Evolutionary conservation across 257 asterid genomes (phyloP), one percentile per base, ranked within the genome.

Genomic region (Craterostigma plantagineum): DNA sequence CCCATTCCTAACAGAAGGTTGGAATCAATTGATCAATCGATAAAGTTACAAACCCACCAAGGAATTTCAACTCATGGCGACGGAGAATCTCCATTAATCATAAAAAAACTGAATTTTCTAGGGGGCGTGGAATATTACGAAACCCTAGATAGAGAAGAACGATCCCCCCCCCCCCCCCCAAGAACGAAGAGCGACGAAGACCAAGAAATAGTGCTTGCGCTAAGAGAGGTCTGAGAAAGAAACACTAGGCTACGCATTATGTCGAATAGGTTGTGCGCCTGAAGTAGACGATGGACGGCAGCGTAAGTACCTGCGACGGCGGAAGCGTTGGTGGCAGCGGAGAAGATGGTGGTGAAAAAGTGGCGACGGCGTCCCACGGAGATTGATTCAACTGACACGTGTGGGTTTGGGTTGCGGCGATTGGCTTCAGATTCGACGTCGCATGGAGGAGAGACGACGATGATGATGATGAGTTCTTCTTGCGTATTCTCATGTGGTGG

Each of bases 291-390:
- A 3, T 10, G 27, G 49, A 0, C 6, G 0, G 7, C 7, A 12
- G 7, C 9, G 7, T n/a, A 61, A 43, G 18, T 51, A 63, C 72
- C 65, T 55, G 72, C 4, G 47, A 43, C 43, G 57, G 60, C 49
- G 63, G 59, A 23, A 6, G 30, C 30, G 30, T 23, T 9, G 61
- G 51, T 7, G 70, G 69, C 2, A 66, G 65, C 9, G 54, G 66
- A 49, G 69, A 64, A 37, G 63, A 17, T 8, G 72, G 15, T 44
- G 80, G 70, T 0, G 67, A 64, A 12, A 86, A 63, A 62, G 77
- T 77, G 38, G 55, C 54, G 33, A 73, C 59, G 34, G 65, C 81
- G 69, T 86, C 96, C 96, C 96, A 75, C 37, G 79, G 85, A 0
- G 79, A 70, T 43, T 70, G 85, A 41, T 75, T 75, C 4, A 70